These are phyloP conservation scores for Crepidotus variabilis DNA, from an alignment of 768 basidiomycete species.

Conservation along the genomic window DNA sequence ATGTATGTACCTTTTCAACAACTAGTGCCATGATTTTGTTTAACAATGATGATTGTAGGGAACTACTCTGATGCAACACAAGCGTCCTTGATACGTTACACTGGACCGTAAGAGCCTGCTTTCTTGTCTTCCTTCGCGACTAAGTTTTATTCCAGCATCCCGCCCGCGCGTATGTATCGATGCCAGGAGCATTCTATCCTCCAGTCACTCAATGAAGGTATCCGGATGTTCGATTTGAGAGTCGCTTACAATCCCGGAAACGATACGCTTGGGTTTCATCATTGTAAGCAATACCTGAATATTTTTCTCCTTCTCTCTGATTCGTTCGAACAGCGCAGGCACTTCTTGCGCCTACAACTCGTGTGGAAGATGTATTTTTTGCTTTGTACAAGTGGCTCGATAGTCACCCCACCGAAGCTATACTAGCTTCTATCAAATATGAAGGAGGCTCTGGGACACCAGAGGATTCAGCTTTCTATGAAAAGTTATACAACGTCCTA, in stretches of 20 bases:
- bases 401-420: constrained; percentile 46
- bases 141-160: constrained; percentile 21
- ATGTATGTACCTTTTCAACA: constrained; percentile 21
- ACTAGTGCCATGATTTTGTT: neutral
- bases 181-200: constrained; percentile 45
- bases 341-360: constrained; percentile 40
- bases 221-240: constrained; percentile 48
- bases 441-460: constrained; percentile 44
- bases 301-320: neutral
- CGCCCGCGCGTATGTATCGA: constrained; percentile 29
- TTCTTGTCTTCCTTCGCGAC: neutral
- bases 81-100: constrained; percentile 37
- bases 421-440: constrained; percentile 47
- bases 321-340: constrained; percentile 27
- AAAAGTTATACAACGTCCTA: constrained; percentile 36
- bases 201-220: constrained; percentile 43
- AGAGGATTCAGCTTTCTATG: constrained; percentile 37
- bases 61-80: constrained; percentile 41
- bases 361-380: constrained; percentile 46
- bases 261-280: constrained; percentile 46
- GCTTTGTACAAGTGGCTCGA: constrained; percentile 50
- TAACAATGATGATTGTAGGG: constrained; percentile 24
- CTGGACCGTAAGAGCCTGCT: constrained; percentile 32
- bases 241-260: constrained; percentile 48
- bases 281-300: constrained; percentile 26